Conservation (phyloP, 169 alveolate genomes). For the Babesia ovis region DNA sequence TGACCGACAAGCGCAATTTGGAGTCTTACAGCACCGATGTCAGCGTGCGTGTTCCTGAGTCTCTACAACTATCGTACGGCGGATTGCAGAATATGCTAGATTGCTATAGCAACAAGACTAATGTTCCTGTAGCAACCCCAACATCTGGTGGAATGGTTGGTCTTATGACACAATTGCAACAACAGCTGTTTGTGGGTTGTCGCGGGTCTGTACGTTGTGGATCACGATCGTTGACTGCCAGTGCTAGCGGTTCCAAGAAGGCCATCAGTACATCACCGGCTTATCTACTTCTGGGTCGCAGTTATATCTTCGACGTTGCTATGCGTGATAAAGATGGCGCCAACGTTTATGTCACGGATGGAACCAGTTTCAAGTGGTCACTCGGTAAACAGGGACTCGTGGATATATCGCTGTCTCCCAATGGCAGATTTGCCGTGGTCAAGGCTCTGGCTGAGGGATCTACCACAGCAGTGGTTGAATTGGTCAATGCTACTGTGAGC, state of each 20-base stretch:
- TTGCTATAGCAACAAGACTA: conserved; percentile 10
- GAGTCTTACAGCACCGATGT: conserved; percentile 20
- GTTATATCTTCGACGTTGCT: conserved; percentile 31
- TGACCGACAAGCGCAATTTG: conserved; percentile 29
- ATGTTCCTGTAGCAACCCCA: not conserved
- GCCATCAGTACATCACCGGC: too few relatives aligned
- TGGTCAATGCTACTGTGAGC: not conserved
- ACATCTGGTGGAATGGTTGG: not conserved
- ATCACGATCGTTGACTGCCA: conserved; percentile 1
- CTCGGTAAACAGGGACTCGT: not conserved
- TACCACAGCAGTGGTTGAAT: conserved; percentile 3
- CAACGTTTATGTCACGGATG: conserved; percentile 9
- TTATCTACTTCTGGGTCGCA: conserved; percentile 26
- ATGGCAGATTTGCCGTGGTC: conserved; percentile 30
- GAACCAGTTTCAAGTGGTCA: conserved; percentile 6
- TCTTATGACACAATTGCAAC: not conserved
- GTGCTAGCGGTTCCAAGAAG: not conserved
- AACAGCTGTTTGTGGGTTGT: conserved; percentile 2
- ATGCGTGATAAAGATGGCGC: conserved; percentile 27
- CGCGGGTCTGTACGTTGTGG: conserved; percentile 34
- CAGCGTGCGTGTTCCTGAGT: conserved; percentile 25
- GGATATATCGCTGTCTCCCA: not conserved
- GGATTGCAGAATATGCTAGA: conserved; percentile 23
- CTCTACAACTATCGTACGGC: conserved; percentile 7
- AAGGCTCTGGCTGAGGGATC: conserved; percentile 14